Evolutionary conservation across 345 rosid genomes (phyloP), one percentile per base, ranked within the genome.

Genomic region (Eucalyptus polyanthemos): DNA sequence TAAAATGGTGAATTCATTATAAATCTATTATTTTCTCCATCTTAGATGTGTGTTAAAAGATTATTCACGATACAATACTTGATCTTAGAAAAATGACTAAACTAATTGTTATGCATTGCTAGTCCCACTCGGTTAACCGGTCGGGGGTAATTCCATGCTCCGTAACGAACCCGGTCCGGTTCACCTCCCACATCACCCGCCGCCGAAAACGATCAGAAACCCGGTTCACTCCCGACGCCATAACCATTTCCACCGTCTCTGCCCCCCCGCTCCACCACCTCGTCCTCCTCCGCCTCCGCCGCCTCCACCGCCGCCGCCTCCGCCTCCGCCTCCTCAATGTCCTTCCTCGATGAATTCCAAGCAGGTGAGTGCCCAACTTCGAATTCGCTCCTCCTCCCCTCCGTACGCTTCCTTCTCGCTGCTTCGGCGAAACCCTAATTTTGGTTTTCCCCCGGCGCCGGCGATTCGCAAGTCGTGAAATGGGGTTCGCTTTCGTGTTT

Each of bases 301-400:
- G 8, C 24, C 42, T 1, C 44, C 11, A 0, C 14, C 62, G 4
- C 29, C 62, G 7, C 80, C 37, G 14, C 80, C 25, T 2, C 81
- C 45, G 25, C 14, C 76, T 0, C 37, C 81, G 13, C 47, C 47
- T 6, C 47, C 85, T 31, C 37, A 47, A 93, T 93, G 94, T 94
- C 95, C 15, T 94, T 89, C 88, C 90, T 93, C 80, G 95, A 94
- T 34, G 95, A 94, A 65, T 93, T 94, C 69, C 94, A 94, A 90
- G 92, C 94, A 86, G 93, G 94, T 92, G 90, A 90, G 89, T 44
- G 16, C 56, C 51, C 17, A 50, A 50, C 51, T 50, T 50, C 51
- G 51, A 50, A 50, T 50, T 50, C 51, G 51, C 51, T 50, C 51
- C 51, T 5, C 51, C 6, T 14, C 3, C 17, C 51, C 51, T 49